Percentiles rank a stretch among this genome's conserved stretches.
Evolutionary conservation across 73 alveolate species (phyloP).

Genomic region (Urostyla sp.): DNA sequence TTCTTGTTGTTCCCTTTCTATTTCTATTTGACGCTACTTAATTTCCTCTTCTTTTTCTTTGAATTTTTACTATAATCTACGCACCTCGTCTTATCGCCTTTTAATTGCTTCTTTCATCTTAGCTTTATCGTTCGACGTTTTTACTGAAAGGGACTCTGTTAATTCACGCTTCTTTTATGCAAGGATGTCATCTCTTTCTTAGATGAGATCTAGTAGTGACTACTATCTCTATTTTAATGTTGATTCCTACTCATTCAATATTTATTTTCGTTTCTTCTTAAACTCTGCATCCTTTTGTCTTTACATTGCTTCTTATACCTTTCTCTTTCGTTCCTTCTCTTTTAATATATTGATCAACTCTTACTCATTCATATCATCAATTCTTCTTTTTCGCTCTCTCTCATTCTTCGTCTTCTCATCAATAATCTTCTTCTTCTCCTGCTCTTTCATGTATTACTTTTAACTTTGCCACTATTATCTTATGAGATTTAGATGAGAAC

Average conservation of each 20-base stretch:
- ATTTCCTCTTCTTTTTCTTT: not conserved
- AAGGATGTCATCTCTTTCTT: not conserved
- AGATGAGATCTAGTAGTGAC: not conserved
- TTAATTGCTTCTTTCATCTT: not conserved
- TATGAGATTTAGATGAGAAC: not conserved
- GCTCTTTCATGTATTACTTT: not conserved
- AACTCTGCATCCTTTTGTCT: slow-evolving; percentile 8
- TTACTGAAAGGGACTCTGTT: not conserved
- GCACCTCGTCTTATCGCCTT: not conserved
- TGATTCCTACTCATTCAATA: not conserved
- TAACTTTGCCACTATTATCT: not conserved
- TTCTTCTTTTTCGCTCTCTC: no score
- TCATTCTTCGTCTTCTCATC: not conserved
- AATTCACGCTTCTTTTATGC: not conserved
- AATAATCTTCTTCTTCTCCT: not conserved
- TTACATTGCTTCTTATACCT: not conserved
- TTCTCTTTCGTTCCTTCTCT: slow-evolving; percentile 12
- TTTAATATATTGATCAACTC: not conserved
- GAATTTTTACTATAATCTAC: not conserved
- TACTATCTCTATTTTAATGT: not conserved
- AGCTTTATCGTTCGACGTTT: not conserved
- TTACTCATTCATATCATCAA: not conserved
- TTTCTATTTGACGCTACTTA: not conserved
- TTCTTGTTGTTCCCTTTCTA: not conserved
- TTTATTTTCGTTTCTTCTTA: not conserved